These are phyloP conservation scores for Clavulina sp. DNA, from an alignment of 768 basidiomycete species.

Conservation along the genomic window DNA sequence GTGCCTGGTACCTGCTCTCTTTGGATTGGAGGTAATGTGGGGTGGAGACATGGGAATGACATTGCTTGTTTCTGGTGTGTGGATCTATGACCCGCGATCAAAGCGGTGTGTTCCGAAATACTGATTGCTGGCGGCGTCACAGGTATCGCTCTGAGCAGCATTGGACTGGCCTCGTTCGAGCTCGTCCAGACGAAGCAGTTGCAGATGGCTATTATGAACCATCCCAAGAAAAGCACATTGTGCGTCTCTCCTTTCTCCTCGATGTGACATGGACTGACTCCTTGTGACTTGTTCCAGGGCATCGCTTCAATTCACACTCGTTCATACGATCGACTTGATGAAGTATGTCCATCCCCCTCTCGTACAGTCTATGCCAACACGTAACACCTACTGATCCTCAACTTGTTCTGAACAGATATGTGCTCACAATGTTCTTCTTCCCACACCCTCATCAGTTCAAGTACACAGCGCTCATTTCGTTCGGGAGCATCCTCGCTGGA, in stretches of 20 bases:
- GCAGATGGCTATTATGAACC: constrained; percentile 26
- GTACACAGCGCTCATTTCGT: constrained; percentile 23
- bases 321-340: constrained; percentile 18
- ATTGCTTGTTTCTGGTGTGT: constrained; percentile 28
- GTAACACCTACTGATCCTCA: constrained; percentile 10
- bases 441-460: constrained; percentile 20
- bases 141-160: constrained; percentile 31
- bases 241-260: constrained; percentile 6
- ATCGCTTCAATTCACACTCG: constrained; percentile 24
- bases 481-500: constrained; percentile 17
- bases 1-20: background rate
- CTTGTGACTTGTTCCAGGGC: constrained; percentile 9
- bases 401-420: constrained; percentile 17
- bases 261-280: background rate
- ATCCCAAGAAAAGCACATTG: constrained; percentile 30
- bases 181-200: constrained; percentile 32
- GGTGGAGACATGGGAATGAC: constrained; percentile 23
- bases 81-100: too few relatives aligned
- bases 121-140: too few relatives aligned
- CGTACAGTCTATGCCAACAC: background rate
- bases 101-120: too few relatives aligned
- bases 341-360: constrained; percentile 9
- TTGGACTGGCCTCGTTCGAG: constrained; percentile 38
- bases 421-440: constrained; percentile 21
- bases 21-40: too few relatives aligned